A percentile compares a stretch with the other conserved stretches of the same genome.
Conservation (phyloP, 306 rosid species). For the Prunus padus region DNA sequence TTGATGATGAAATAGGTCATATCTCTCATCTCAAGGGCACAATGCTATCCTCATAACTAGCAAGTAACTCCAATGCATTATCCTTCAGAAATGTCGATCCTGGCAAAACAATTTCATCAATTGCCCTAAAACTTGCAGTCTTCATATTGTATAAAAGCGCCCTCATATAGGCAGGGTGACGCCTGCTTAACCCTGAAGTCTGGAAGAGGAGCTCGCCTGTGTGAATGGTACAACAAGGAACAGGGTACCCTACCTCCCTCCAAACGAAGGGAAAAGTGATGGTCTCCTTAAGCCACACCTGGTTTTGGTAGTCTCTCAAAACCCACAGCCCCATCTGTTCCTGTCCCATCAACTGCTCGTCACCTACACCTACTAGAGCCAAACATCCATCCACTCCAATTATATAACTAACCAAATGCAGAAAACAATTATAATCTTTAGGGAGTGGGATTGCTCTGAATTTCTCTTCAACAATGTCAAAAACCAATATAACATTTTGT, state of each 20-base stretch:
- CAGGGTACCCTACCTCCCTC: neutral
- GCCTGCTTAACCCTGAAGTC: neutral
- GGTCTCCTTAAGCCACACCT: neutral
- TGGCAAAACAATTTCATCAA: neutral
- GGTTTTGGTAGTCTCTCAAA: neutral
- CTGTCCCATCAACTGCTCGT: neutral
- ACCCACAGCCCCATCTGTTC: neutral
- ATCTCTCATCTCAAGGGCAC: neutral
- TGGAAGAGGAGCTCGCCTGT: neutral
- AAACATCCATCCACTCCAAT: neutral
- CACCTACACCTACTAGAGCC: neutral
- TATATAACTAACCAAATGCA: neutral
- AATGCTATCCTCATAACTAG: conserved; percentile 9
- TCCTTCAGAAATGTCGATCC: neutral
- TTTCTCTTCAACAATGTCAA: neutral
- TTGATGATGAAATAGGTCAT: neutral
- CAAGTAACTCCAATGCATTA: neutral
- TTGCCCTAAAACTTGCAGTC: neutral
- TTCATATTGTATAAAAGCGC: neutral
- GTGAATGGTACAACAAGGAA: neutral
- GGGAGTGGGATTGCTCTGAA: neutral
- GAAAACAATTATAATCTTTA: neutral
- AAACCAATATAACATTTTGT: neutral
- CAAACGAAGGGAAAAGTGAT: neutral
- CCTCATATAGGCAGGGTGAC: neutral